Evolutionary conservation across 495 filamentous ascomycete species (phyloP), one percentile per base, ranked within the genome.

Genomic region (Bacidia rubella): DNA sequence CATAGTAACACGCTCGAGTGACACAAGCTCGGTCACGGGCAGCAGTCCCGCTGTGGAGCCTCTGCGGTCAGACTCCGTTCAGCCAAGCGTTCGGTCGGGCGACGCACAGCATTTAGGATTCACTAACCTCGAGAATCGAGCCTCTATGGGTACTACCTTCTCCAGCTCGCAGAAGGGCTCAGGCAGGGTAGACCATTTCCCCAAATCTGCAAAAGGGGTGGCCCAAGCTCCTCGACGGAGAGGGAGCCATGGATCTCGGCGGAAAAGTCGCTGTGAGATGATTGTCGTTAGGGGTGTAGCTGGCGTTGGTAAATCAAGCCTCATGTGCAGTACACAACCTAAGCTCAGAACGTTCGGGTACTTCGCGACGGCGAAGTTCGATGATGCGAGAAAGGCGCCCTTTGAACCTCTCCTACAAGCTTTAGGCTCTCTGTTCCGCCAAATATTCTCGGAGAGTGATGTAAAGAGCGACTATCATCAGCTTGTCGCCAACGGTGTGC

Each of bases 401-500:
- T 95, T 90, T 62, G 87, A 88, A 25, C 86, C 88, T 0, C 76
- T 94, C 38, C 72, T 92, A 2, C 85, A 83, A 59, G 69, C 90
- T 1, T 69, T 94, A 54, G 85, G 85, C 4, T 89, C 84, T 38
- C 69, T 94, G 3, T 85, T 95, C 56, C 84, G 87, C 47, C 89
- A 95, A 59, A 88, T 93, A 7, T 94, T 90, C 69, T 90, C 87
- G 0, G 88, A 95, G 62, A 82, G 81, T 49, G 85, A 94, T 66
- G 83, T 90, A 1, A 80, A 81, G 1, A 93, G 85, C 0, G 75
- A 83, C 2, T 92, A 93, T 58, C 89, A 95, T 54, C 76, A 84
- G 51, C 74, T 72, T 46, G 66, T 95, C 17, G 80, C 86, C 52
- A 71, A 76, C 20, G 85, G 84, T 50, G 75, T 90, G 44, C 78